Conservation (phyloP, 257 asterid genomes). For the Capsicum chinense region DNA sequence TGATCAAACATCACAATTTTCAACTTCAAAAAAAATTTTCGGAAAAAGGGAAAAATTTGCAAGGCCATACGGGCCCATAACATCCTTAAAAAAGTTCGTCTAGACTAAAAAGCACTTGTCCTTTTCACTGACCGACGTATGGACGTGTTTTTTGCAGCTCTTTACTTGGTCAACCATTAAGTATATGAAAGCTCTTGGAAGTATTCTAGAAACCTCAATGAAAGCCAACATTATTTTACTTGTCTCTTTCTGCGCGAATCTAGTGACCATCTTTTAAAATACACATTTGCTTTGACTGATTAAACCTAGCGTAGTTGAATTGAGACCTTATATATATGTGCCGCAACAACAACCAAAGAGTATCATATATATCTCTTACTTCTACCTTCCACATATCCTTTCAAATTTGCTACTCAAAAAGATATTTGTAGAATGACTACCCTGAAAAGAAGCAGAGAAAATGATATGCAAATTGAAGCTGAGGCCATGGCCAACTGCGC, state of each 20-base stretch:
- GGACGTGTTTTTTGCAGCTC: not conserved
- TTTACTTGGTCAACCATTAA: too few relatives aligned
- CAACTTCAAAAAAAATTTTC: too few relatives aligned
- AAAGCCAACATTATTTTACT: not conserved
- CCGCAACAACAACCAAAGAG: too few relatives aligned
- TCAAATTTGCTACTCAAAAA: too few relatives aligned
- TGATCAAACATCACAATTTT: too few relatives aligned
- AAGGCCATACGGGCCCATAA: too few relatives aligned
- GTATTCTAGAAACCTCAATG: not conserved
- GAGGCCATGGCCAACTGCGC: slow-evolving; percentile 26
- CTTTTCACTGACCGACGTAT: not conserved
- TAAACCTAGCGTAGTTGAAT: not conserved
- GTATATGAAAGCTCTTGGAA: not conserved
- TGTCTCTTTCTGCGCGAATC: not conserved
- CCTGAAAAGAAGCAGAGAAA: slow-evolving; percentile 28
- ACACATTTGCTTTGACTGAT: not conserved
- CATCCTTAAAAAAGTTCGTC: too few relatives aligned
- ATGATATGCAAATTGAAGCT: not conserved
- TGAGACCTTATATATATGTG: too few relatives aligned
- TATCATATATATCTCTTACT: too few relatives aligned
- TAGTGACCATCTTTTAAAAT: not conserved
- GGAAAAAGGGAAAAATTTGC: too few relatives aligned
- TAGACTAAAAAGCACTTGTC: not conserved
- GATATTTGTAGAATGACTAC: not conserved
- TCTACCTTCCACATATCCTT: too few relatives aligned